Conservation (phyloP, 2,329 filamentous ascomycete species). For the Ceratocystis diversiconidia region DNA sequence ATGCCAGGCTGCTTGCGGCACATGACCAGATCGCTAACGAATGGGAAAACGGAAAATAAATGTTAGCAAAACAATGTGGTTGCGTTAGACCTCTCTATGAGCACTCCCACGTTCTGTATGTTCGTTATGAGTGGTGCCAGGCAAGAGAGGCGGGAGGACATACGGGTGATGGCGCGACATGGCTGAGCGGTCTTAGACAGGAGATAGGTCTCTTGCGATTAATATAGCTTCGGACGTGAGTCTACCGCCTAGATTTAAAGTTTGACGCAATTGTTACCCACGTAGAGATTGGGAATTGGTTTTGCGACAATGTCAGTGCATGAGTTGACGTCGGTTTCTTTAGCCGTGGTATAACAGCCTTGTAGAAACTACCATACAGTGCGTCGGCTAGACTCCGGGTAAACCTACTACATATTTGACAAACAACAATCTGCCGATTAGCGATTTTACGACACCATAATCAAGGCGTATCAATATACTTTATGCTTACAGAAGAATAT, state of each 20-base stretch:
- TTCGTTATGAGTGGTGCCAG: background rate
- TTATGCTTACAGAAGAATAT: too few species aligned
- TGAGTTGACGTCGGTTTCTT: background rate
- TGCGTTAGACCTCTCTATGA: background rate
- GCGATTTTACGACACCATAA: background rate
- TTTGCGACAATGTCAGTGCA: background rate
- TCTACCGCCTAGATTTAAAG: too few species aligned
- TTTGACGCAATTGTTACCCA: background rate
- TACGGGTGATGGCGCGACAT: slow-evolving; percentile 94
- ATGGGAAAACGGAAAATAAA: background rate
- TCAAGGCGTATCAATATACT: background rate
- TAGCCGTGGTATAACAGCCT: slow-evolving; percentile 6
- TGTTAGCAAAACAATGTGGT: background rate
- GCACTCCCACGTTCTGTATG: background rate
- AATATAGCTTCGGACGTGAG: background rate
- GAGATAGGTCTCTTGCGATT: background rate
- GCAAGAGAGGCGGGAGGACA: slow-evolving; percentile 25
- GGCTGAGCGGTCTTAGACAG: slow-evolving; percentile 22
- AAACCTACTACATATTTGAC: background rate
- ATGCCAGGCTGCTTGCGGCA: slow-evolving; percentile 98
- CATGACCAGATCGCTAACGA: slow-evolving; percentile 80
- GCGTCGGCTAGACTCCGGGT: slow-evolving; percentile 10
- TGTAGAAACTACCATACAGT: slow-evolving; percentile 1
- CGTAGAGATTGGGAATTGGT: background rate
- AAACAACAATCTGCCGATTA: background rate